Conservation (phyloP, 805 yeast genomes). For the Zygosaccharomyces bisporus region DNA sequence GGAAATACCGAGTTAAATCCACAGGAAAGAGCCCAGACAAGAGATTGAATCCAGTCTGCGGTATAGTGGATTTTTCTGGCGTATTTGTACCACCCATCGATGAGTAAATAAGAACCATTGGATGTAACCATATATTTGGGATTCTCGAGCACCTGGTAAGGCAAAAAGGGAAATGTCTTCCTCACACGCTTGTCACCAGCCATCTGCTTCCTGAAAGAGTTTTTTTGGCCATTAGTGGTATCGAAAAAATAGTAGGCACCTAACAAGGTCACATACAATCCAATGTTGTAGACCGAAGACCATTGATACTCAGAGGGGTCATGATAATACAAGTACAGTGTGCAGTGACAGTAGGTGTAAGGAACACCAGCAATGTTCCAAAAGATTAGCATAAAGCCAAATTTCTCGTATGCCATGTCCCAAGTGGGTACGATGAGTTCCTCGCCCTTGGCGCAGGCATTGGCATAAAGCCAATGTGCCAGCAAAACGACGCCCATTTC, state of each 20-base stretch:
- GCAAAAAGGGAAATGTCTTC: slow-evolving; percentile 91
- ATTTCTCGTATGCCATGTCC: slow-evolving; percentile 99
- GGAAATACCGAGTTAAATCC: slow-evolving; percentile 88
- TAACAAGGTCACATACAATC: slow-evolving; percentile 54
- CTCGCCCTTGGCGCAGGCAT: slow-evolving; percentile 97
- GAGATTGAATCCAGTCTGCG: slow-evolving; percentile 84
- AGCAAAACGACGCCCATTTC: slow-evolving; percentile 69
- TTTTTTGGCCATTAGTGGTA: slow-evolving; percentile 92
- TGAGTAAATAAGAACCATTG: slow-evolving; percentile 77
- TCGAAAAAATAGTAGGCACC: slow-evolving; percentile 89
- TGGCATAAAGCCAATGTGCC: slow-evolving; percentile 93
- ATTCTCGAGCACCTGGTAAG: slow-evolving; percentile 73
- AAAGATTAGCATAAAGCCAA: slow-evolving; percentile 97
- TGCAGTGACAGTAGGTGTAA: slow-evolving; percentile 93
- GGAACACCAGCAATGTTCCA: slow-evolving; percentile 99
- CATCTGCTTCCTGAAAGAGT: slow-evolving; percentile 77
- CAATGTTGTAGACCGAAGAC: slow-evolving; percentile 56
- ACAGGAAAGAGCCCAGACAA: slow-evolving; percentile 89
- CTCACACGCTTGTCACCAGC: slow-evolving; percentile 75
- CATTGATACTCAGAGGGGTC: slow-evolving; percentile 78
- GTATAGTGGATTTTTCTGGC: slow-evolving; percentile 96
- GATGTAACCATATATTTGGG: slow-evolving; percentile 83
- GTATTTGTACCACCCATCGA: slow-evolving; percentile 92
- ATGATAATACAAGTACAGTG: slow-evolving; percentile 77
- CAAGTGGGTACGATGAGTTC: slow-evolving; percentile 96